Evolutionary conservation across 1,284 basidiomycete genomes (phyloP), one percentile per base, ranked within the genome.

Genomic region (Bjerkandera adusta): DNA sequence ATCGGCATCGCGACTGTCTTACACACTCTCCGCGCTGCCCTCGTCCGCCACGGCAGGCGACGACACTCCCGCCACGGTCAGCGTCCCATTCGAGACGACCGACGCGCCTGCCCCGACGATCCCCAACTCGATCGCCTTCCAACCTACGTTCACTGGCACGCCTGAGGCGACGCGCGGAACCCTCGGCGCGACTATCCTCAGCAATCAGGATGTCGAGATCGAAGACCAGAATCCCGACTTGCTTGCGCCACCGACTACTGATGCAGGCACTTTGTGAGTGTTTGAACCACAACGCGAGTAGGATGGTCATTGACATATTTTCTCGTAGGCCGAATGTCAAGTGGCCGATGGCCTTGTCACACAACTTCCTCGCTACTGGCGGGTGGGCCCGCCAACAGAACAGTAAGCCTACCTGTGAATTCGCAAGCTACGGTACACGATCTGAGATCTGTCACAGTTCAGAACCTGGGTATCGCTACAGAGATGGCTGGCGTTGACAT

Each of bases 361-460:
- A 79, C 61, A 85, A 83, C 57, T 76, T 81, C 22, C 61, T 87
- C 11, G 76, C 79, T 49, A 75, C 75, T 1, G 83, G 83, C 26
- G 84, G 84, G 1, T 87, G 83, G 83, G 79, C 81, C 33, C 72
- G 82, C 47, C 73, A 83, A 51, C 71, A 85, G 60, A 84, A 83
- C 51, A 57, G 80, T 78, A 50, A 37, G 68, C 24, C 16, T 20
- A 22, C 32, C 3, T 36, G 8, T 16, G 13, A 8, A 13, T 39
- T 11, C 15, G 29, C 20, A 33, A 3, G 11, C 18, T 45, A 16
- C 11, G 5, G 18, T 36, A 13, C 22, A 34, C 26, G 4, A 24
- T 38, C 22, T 18, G 13, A n/a, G n/a, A 6, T 3, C 26, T n/a
- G n/a, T n/a, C 16, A 12, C 12, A 76, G 77, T 72, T 40, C 65